These are phyloP conservation scores for Schizophyllum commune DNA, from an alignment of 1,284 basidiomycete species.

Conservation along the genomic window DNA sequence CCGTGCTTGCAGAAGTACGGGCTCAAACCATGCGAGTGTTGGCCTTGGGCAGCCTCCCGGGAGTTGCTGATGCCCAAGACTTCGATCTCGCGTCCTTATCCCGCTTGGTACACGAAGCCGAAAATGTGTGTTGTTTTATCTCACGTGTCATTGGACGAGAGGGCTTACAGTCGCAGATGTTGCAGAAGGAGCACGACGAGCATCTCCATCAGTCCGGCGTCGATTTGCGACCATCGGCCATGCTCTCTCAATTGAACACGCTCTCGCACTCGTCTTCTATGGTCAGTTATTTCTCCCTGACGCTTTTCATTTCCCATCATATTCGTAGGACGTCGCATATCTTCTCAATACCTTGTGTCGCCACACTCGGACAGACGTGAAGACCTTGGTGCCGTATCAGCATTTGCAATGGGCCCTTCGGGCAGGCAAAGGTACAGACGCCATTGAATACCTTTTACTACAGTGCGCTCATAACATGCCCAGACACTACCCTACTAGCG, in stretches of 20 bases:
- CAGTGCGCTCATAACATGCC: neutral
- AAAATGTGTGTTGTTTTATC: neutral
- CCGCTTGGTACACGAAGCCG: neutral
- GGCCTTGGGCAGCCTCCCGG: neutral
- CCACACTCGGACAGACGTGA: neutral
- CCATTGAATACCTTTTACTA: neutral
- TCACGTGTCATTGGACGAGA: neutral
- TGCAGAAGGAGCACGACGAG: neutral
- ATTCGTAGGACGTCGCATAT: neutral
- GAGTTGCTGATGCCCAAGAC: neutral
- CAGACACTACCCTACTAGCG: conserved; percentile 26
- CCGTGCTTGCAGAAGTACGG: neutral
- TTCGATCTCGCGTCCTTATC: neutral
- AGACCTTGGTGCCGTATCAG: conserved; percentile 34
- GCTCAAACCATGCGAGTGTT: neutral
- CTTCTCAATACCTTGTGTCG: neutral
- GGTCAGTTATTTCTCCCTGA: neutral
- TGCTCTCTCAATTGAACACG: neutral
- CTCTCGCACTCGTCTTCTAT: neutral
- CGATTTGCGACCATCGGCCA: neutral
- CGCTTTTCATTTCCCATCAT: neutral
- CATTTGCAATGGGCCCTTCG: conserved; percentile 46
- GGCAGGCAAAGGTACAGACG: conserved; percentile 26
- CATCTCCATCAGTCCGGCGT: neutral
- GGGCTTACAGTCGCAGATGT: neutral